These are phyloP conservation scores for Fusarium sp. DNA, from an alignment of 2,329 filamentous ascomycete genomes.

Conservation along the genomic window DNA sequence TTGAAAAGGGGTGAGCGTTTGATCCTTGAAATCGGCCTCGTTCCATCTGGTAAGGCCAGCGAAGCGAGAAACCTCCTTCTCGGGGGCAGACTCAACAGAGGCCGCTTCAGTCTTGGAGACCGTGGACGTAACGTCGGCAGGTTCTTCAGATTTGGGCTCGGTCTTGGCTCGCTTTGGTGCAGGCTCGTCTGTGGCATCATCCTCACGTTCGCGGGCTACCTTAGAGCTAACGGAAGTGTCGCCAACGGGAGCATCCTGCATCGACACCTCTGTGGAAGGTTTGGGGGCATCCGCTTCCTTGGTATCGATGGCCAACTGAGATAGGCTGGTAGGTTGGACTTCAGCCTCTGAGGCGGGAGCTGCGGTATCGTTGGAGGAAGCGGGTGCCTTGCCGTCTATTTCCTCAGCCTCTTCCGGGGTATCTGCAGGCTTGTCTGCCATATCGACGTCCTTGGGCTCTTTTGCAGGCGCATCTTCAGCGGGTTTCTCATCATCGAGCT, in stretches of 20 bases:
- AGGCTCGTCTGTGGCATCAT: constrained; percentile 72
- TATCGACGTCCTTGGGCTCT: constrained; percentile 39
- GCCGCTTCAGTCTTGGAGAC: constrained; percentile 24
- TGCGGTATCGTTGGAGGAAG: constrained; percentile 30
- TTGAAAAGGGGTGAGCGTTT: constrained; percentile 66
- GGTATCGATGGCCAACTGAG: constrained; percentile 51
- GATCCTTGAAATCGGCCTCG: constrained; percentile 54
- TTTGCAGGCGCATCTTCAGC: constrained; percentile 2
- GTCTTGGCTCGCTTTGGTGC: constrained; percentile 84
- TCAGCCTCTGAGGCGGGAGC: constrained; percentile 48
- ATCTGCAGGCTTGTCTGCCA: constrained; percentile 37
- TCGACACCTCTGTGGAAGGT: constrained; percentile 55
- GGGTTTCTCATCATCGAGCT: constrained; percentile 1
- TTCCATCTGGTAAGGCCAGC: constrained; percentile 51
- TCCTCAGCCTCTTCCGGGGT: constrained; percentile 26
- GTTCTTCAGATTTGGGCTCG: constrained; percentile 60
- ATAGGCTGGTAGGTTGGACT: constrained; percentile 49
- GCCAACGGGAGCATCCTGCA: constrained; percentile 57
- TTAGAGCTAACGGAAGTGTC: constrained; percentile 59
- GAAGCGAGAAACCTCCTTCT: constrained; percentile 38
- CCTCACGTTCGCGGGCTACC: constrained; percentile 78
- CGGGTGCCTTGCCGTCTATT: constrained; percentile 14
- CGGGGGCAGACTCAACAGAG: constrained; percentile 36
- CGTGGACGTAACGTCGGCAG: constrained; percentile 7
- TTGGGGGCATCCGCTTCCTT: constrained; percentile 44